Evolutionary conservation across 2,329 filamentous ascomycete species (phyloP).

Genomic region (Zymoseptoria tritici): DNA sequence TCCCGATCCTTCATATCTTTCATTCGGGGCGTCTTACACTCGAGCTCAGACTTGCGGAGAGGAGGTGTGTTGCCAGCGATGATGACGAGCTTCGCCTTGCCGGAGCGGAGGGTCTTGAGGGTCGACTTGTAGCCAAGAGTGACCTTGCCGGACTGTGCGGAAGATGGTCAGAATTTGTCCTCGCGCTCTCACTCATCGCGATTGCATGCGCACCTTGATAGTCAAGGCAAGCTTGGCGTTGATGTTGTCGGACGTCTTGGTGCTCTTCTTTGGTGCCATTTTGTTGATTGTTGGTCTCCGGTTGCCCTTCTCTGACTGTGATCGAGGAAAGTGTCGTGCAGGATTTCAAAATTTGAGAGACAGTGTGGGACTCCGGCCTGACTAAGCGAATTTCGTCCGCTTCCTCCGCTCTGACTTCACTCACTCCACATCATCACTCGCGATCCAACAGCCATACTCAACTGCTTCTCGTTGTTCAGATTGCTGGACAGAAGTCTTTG

Average conservation of each 20-base stretch:
- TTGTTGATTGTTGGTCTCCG: constrained; percentile 31
- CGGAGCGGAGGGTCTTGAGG: constrained; percentile 82
- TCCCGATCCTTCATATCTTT: constrained; percentile 14
- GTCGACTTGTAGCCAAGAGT: constrained; percentile 84
- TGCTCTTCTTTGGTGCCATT: constrained; percentile 71
- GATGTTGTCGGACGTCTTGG: constrained; percentile 80
- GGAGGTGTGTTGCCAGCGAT: constrained; percentile 94
- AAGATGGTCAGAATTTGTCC: constrained; percentile 11
- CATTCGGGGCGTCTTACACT: constrained; percentile 49
- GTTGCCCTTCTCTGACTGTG: constrained; percentile 14
- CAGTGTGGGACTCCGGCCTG: too few relatives aligned
- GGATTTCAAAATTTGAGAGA: neutral
- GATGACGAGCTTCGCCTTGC: constrained; percentile 98
- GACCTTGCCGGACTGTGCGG: constrained; percentile 53
- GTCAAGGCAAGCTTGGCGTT: constrained; percentile 56
- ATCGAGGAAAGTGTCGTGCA: neutral
- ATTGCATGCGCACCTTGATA: constrained; percentile 26
- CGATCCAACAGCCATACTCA: too few relatives aligned
- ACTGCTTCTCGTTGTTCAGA: too few relatives aligned
- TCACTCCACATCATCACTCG: too few relatives aligned
- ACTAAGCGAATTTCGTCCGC: too few relatives aligned
- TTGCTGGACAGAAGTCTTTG: too few relatives aligned
- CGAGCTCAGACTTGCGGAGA: constrained; percentile 87
- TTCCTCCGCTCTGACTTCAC: too few relatives aligned
- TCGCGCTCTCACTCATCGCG: neutral